Conservation (phyloP, 1,284 basidiomycete species). For the Marasmius tenuissimus region DNA sequence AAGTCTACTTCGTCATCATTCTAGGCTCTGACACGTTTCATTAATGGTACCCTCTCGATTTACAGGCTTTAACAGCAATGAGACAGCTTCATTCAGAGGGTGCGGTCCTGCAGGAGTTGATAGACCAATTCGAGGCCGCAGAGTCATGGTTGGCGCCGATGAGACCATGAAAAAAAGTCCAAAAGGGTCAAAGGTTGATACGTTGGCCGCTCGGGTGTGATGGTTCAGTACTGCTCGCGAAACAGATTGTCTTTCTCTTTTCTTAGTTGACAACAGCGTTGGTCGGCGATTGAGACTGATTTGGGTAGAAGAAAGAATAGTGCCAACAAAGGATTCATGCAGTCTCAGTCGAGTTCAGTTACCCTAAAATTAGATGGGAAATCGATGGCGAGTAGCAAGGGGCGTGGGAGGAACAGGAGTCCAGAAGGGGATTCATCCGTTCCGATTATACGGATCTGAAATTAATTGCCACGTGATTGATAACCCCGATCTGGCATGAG, state of each 20-base stretch:
- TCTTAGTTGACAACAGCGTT: not conserved
- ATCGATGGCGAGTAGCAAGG: conserved; percentile 14
- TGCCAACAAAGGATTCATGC: conserved; percentile 15
- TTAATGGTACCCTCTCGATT: conserved; percentile 12
- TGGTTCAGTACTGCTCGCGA: not conserved
- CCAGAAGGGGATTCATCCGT: conserved; percentile 2
- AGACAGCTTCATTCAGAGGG: conserved; percentile 84
- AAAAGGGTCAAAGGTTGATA: not conserved
- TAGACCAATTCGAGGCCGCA: conserved; percentile 93
- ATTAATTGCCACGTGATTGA: conserved; percentile 6
- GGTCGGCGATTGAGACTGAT: conserved; percentile 3
- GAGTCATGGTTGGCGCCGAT: conserved; percentile 92
- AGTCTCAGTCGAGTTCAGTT: not conserved
- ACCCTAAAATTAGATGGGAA: conserved; percentile 17
- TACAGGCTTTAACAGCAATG: conserved; percentile 85
- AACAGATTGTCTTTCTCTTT: not conserved
- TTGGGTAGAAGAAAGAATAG: not conserved
- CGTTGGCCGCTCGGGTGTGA: not conserved
- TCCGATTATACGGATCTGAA: not conserved
- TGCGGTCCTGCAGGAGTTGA: conserved; percentile 78
- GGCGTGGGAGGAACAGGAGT: conserved; percentile 1
- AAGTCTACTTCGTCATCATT: conserved; percentile 37
- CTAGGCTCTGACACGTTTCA: conserved; percentile 1
- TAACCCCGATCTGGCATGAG: conserved; percentile 25
- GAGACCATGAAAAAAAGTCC: conserved; percentile 58